A percentile compares a stretch with the other conserved stretches of the same genome.
Evolutionary conservation across 2,329 filamentous ascomycete species (phyloP).

Genomic region (Colletotrichum orbiculare): DNA sequence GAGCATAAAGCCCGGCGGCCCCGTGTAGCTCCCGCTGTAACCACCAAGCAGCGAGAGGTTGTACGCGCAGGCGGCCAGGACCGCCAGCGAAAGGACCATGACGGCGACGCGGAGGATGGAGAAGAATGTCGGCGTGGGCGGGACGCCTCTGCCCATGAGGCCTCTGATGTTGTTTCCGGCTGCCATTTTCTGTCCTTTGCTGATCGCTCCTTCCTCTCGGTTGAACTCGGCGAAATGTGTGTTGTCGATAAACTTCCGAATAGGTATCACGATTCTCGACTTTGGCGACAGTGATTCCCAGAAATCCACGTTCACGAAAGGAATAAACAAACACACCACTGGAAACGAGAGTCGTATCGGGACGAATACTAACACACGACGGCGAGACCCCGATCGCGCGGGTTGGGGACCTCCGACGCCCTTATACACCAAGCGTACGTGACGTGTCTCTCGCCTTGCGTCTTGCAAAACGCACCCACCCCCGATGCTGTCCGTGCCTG

Average conservation of each 20-base stretch:
- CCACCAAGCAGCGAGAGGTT: slow-evolving; percentile 48
- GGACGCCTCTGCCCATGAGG: slow-evolving; percentile 50
- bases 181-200: neutral
- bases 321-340: neutral
- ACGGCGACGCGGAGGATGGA: slow-evolving; percentile 51
- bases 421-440: slow-evolving; percentile 6
- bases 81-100: slow-evolving; percentile 51
- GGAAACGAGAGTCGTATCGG: neutral
- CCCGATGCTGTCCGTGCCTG: slow-evolving; percentile 5
- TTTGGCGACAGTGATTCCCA: neutral
- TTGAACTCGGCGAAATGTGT: neutral
- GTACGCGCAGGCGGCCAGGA: slow-evolving; percentile 54
- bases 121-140: slow-evolving; percentile 50
- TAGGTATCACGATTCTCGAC: slow-evolving; percentile 12
- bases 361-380: neutral
- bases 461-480: too few species aligned
- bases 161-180: slow-evolving; percentile 39
- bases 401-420: slow-evolving; percentile 12
- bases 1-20: slow-evolving; percentile 55
- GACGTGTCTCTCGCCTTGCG: too few species aligned
- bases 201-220: too few species aligned
- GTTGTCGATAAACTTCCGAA: neutral
- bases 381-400: neutral
- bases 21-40: slow-evolving; percentile 43
- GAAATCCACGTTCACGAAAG: neutral